Evolutionary conservation across 352 stramenopile species (phyloP), one percentile per base, ranked within the genome.

Genomic region (Halophytophthora polymorphica): DNA sequence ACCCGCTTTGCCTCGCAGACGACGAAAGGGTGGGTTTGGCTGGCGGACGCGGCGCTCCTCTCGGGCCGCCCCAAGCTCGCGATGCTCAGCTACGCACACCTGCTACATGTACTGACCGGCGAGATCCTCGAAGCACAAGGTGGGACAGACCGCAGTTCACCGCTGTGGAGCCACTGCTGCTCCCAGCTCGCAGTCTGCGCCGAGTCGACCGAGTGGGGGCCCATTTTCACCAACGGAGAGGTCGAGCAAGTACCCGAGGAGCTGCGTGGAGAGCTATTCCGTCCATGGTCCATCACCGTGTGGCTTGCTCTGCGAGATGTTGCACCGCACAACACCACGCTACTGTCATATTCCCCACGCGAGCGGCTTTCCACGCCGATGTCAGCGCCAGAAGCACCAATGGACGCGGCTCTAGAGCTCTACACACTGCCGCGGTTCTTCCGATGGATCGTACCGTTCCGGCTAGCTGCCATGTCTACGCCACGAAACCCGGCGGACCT

Each of bases 371-470:
- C 14, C 22, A 61, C 45, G 21, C 21, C 29, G 36, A 46, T 47
- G 21, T 15, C 14, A 21, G 7, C 35, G 6, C 13, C 41, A 23
- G 39, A 31, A 37, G 25, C 15, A 23, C 2, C 14, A 8, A 8
- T 31, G 25, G 25, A 31, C 36, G 34, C 38, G 33, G 23, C 29
- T 12, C 14, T 31, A 10, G 45, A 13, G 21, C 50, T 58, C 41
- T 66, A 62, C 38, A 39, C 41, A 10, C 56, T 78, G 3, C 69
- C 69, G 29, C 69, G 69, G 31, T 78, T 76, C 53, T 76, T 78
- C 49, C 64, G 69, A 34, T 78, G 69, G 69, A 50, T 78, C 43
- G 65, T 76, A 7, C 65, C 69, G 15, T 73, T 71, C 50, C 62
- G 73, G 38, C 47, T 78, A 19, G 62, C 65, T 3, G 62, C 53